These are phyloP conservation scores for Sugiyamaella americana DNA, from an alignment of 805 yeast species.

Conservation along the genomic window DNA sequence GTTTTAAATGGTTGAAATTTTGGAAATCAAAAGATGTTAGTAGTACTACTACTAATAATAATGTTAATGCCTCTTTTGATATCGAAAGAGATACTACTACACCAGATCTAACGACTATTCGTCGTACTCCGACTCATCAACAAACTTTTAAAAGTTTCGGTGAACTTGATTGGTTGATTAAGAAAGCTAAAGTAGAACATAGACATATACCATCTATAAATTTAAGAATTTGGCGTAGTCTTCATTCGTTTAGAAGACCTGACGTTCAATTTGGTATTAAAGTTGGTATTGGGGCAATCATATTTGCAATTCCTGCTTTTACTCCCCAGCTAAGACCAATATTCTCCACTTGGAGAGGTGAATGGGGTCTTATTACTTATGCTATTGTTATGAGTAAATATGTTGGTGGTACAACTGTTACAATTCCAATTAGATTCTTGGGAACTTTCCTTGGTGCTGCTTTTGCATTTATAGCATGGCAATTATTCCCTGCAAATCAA, in stretches of 20 bases:
- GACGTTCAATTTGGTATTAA: conserved; percentile 76
- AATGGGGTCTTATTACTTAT: conserved; percentile 79
- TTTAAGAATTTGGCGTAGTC: conserved; percentile 31
- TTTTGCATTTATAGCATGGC: conserved; percentile 57
- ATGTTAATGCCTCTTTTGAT: not conserved
- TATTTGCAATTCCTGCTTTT: conserved; percentile 62
- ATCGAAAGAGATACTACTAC: not conserved
- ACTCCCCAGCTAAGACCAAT: conserved; percentile 45
- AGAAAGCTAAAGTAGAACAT: not conserved
- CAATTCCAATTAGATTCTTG: conserved; percentile 43
- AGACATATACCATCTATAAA: conserved; percentile 11
- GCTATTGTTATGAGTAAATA: conserved; percentile 82
- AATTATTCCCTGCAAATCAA: conserved; percentile 48
- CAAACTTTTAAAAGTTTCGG: not conserved
- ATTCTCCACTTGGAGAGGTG: conserved; percentile 67
- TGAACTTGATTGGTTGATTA: not conserved
- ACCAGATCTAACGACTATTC: not conserved
- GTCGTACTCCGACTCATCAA: not conserved
- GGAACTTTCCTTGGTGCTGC: conserved; percentile 73
- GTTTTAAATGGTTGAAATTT: conserved; percentile 48
- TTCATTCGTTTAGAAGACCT: conserved; percentile 49
- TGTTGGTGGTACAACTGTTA: conserved; percentile 77
- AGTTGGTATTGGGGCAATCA: conserved; percentile 71
- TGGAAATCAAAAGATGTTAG: conserved; percentile 34
- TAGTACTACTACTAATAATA: not conserved